Conservation (phyloP, 2,329 filamentous ascomycete species). For the Neonectria punicea region DNA sequence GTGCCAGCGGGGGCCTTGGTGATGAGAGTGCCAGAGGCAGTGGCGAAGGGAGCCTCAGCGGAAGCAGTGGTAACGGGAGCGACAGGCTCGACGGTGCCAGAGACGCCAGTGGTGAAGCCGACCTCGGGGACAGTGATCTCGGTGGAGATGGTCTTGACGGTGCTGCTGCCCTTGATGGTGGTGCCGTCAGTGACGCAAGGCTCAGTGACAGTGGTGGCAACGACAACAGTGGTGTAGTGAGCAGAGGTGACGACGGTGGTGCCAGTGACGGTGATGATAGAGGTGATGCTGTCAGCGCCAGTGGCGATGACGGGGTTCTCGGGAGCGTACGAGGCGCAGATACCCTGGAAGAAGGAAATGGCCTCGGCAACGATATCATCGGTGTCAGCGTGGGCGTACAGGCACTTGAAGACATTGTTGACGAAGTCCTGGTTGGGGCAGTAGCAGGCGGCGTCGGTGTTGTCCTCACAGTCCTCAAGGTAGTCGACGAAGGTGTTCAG, state of each 20-base stretch:
- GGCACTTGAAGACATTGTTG: constrained; percentile 81
- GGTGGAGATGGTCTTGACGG: constrained; percentile 62
- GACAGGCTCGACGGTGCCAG: constrained; percentile 31
- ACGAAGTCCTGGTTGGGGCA: constrained; percentile 84
- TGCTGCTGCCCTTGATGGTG: constrained; percentile 56
- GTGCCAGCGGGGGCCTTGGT: constrained; percentile 45
- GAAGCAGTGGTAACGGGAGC: constrained; percentile 53
- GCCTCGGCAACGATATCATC: constrained; percentile 75
- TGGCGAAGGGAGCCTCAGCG: constrained; percentile 41
- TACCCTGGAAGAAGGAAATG: constrained; percentile 87
- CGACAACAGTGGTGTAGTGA: constrained; percentile 62
- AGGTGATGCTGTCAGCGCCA: constrained; percentile 72
- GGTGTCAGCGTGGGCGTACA: constrained; percentile 78
- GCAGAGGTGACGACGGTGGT: constrained; percentile 62
- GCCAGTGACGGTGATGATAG: constrained; percentile 65
- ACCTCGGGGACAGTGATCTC: constrained; percentile 65
- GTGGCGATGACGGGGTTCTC: constrained; percentile 89
- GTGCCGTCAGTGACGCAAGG: constrained; percentile 62
- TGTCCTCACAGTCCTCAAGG: constrained; percentile 77
- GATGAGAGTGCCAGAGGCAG: constrained; percentile 38
- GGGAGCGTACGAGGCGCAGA: constrained; percentile 81
- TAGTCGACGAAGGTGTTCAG: constrained; percentile 88
- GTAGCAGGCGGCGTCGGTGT: constrained; percentile 86
- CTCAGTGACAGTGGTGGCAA: constrained; percentile 59
- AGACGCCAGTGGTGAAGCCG: constrained; percentile 55